A percentile compares a stretch with the other conserved stretches of the same genome.
Conservation (phyloP, 1,284 basidiomycete genomes). For the Leucoagaricus sp. region DNA sequence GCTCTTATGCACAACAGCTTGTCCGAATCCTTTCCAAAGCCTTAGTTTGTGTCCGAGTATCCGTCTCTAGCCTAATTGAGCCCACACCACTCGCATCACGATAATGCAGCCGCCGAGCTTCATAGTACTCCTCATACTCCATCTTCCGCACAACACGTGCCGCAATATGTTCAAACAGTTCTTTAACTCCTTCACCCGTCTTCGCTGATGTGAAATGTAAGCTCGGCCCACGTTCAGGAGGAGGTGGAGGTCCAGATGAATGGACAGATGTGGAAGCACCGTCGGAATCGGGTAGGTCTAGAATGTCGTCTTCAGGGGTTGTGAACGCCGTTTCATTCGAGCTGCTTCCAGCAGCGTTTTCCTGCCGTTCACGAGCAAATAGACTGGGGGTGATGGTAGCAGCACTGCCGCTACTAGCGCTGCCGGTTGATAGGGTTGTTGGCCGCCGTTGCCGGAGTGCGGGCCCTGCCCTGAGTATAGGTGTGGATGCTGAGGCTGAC, state of each 20-base stretch:
- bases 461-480: conserved; percentile 13
- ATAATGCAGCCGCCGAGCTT: conserved; percentile 26
- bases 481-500: conserved; percentile 2
- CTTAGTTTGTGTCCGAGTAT: background rate
- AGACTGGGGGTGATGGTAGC: conserved; percentile 65
- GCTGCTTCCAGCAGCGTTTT: conserved; percentile 7
- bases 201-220: conserved; percentile 76
- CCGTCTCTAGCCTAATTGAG: conserved; percentile 3
- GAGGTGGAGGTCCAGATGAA: conserved; percentile 25
- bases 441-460: conserved; percentile 35
- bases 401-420: conserved; percentile 49
- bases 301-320: conserved; percentile 1
- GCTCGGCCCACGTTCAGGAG: conserved; percentile 53
- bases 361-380: conserved; percentile 39
- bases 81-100: conserved; percentile 20
- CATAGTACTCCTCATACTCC: conserved; percentile 60
- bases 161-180: conserved; percentile 72
- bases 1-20: conserved; percentile 6
- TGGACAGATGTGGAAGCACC: conserved; percentile 1
- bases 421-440: conserved; percentile 43
- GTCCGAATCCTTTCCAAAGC: background rate
- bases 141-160: conserved; percentile 55
- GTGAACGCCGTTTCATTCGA: background rate
- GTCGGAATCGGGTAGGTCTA: conserved; percentile 15
- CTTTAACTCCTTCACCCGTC: conserved; percentile 66